Base-by-base conservation (phyloP, 2,329 filamentous ascomycete genomes). In the Xylaria sp. region DNA sequence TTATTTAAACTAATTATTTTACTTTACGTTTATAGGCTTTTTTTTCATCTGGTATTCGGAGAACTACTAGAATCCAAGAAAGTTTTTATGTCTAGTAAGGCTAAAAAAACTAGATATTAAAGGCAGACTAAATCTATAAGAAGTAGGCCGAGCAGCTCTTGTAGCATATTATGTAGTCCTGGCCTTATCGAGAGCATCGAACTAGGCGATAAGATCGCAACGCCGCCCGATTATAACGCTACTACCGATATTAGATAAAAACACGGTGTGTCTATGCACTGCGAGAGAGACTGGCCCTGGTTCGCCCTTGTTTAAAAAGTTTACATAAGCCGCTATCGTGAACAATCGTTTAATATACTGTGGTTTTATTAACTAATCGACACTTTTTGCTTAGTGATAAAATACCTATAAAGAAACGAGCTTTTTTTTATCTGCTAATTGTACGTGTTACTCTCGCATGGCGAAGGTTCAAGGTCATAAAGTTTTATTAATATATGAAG, bases 401-500 rank as follows among this genome's bases (percentile, higher is more conserved):
- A 84, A 10, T 97, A 95, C 73, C 90, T 91, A 0, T 90, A 88
- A 78, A 71, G 80, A 0, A 92, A 94, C 60, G 93, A 97, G 78
- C 79, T 96, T 0, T 96, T 96, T 70, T n/a, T 80, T 95, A 0
- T 93, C 90, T 0, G 88, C 93, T 61, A 89, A 94, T 68, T 95
- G 93, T 80, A 91, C 90, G 0, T 96, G 93, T 70, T 77, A 81
- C 0, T 76, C 72, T 9, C 56, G 52, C 0, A 67, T 66, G 0
- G 67, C 80, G 0, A 83, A 84, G 34, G 82, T 93, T 3, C 73
- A 82, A 0, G 83, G 85, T 0, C n/a, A n/a, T n/a, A n/a, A n/a
- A n/a, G n/a, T n/a, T n/a, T n/a, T n/a, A n/a, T n/a, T n/a, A n/a
- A n/a, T n/a, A n/a, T n/a, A n/a, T n/a, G n/a, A n/a, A n/a, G n/a